These are phyloP conservation scores for Aspergillus novoparasiticus DNA, from an alignment of 2,329 filamentous ascomycete species.

Conservation along the genomic window DNA sequence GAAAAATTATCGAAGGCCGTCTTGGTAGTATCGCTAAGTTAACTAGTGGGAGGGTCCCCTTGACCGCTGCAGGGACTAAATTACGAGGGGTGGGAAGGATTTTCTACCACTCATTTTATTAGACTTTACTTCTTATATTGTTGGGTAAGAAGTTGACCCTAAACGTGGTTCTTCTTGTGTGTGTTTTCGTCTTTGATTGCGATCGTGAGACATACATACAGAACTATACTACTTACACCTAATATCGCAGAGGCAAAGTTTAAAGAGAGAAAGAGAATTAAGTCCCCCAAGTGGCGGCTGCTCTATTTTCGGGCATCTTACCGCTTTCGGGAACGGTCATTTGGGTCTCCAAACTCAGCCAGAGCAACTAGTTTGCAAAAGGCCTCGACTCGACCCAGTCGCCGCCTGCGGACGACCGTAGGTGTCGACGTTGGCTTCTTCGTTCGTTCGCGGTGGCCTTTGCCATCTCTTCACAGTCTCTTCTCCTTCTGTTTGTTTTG, in stretches of 20 bases:
- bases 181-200: background rate
- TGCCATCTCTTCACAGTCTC: background rate
- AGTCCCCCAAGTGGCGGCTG: background rate
- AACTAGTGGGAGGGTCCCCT: background rate
- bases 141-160: background rate
- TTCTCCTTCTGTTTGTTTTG: background rate
- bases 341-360: background rate
- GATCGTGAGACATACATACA: too few relatives aligned
- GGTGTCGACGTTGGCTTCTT: background rate
- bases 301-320: slow-evolving; percentile 13
- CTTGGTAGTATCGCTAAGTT: background rate
- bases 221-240: too few relatives aligned
- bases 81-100: background rate
- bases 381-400: slow-evolving; percentile 5
- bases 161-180: background rate
- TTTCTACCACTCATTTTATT: background rate
- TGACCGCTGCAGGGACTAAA: background rate
- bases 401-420: slow-evolving; percentile 7
- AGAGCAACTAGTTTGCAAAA: slow-evolving; percentile 2
- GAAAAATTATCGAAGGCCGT: background rate
- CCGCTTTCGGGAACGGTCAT: slow-evolving; percentile 4
- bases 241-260: background rate
- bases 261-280: background rate
- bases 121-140: background rate
- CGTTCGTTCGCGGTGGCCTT: background rate